Conservation (phyloP, 805 yeast species). For the Starmerella geochares region DNA sequence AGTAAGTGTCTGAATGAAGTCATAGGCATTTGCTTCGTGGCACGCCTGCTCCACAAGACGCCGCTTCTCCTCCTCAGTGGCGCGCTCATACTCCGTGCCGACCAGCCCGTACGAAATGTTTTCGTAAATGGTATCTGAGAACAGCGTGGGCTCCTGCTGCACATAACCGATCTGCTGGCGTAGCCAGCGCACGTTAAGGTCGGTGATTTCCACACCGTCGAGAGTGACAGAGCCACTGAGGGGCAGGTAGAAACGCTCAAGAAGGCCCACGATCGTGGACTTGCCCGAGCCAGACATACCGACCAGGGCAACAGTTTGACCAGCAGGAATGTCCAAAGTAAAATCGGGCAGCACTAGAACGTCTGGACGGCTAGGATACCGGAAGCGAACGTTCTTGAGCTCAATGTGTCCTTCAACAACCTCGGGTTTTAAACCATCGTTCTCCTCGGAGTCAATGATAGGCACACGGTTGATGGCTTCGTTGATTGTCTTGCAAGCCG, state of each 20-base stretch:
- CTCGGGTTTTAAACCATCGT: conserved; percentile 25
- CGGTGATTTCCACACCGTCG: conserved; percentile 73
- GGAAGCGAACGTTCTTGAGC: conserved; percentile 78
- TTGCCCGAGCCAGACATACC: conserved; percentile 97
- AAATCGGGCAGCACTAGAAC: conserved; percentile 74
- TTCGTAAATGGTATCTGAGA: conserved; percentile 78
- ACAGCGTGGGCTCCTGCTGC: conserved; percentile 91
- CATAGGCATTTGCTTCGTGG: conserved; percentile 35
- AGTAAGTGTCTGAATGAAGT: conserved; percentile 49
- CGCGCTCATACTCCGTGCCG: conserved; percentile 56
- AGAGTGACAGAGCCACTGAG: conserved; percentile 60
- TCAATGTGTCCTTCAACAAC: conserved; percentile 51
- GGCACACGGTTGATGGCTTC: conserved; percentile 38
- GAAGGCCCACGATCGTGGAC: conserved; percentile 74
- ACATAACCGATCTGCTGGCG: conserved; percentile 76
- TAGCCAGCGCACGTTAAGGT: conserved; percentile 62
- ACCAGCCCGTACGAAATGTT: conserved; percentile 77
- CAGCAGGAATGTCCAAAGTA: conserved; percentile 70
- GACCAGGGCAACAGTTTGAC: conserved; percentile 83
- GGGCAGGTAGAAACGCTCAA: conserved; percentile 83
- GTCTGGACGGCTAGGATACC: conserved; percentile 68
- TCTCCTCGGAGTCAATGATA: conserved; percentile 31
- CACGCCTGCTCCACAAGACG: conserved; percentile 33
- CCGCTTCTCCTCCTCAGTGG: conserved; percentile 33
- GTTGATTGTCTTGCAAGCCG: conserved; percentile 35